Base-by-base conservation (phyloP, 75 land plant species). In the Picea sitchensis region DNA sequence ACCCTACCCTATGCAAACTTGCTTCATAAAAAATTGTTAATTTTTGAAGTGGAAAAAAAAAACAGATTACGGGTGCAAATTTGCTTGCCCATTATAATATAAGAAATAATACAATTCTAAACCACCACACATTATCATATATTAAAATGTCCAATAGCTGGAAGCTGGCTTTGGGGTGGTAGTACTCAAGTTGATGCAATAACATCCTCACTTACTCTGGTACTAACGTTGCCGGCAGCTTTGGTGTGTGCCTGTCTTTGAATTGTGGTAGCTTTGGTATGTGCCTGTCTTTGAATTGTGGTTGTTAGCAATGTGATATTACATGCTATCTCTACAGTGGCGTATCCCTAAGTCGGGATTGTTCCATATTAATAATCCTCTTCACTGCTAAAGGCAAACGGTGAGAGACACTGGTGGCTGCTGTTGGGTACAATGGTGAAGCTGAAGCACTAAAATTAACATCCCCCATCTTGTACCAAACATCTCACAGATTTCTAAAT, bases 401-500 rank as follows among this genome's bases (percentile, higher is more conserved):
- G 18, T 4, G n/a, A 67, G 74, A 44, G 74, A 12, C 3, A 20
- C 15, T 44, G 41, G 54, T 2, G 14, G n/a, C 8, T 36, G 18
- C 14, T 71, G 13, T 44, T 71, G 20, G 73, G 14, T 15, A 61
- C 76, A 47, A 58, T 31, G 79, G 83, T 81, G 88, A 87, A 32
- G 87, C 83, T 38, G 83, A 75, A 17, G 87, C 82, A 6, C 64
- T 59, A 4, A 23, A 26, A 56, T 58, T 36, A 14, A 26, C 82
- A 34, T 65, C 21, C 61, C 65, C 31, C 84, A 21, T 13, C 59
- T 18, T 75, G 92, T 86, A 78, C 92, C 94, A 83, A 97, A 96
- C 95, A 96, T 96, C 72, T 96, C 95, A 87, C 97, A 96, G 0
- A 41, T 58, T 21, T 78, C 85, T 51, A 75, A 73, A 77, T 57